Base-by-base conservation (phyloP, 1,284 basidiomycete genomes). In the Trametes polyzona region DNA sequence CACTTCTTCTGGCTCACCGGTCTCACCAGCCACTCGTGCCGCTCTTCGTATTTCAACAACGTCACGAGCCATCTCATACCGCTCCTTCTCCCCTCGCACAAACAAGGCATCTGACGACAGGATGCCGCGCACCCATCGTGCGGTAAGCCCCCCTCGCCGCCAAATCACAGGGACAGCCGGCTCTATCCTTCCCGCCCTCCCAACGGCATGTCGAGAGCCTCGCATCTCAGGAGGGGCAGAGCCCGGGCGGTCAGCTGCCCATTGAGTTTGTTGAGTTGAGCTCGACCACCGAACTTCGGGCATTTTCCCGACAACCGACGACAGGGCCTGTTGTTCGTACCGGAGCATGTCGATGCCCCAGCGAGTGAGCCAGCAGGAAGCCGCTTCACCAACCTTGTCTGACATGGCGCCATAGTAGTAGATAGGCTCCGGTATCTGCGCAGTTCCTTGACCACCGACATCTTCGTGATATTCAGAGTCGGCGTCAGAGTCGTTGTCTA, bases 351-450 rank as follows among this genome's bases (percentile, higher is more conserved):
- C 94, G 17, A 76, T 72, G 0, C 89, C 93, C 94, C 95, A 97
- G 33, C 92, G 81, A 0, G 88, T 81, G 11, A 96, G 79, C 94
- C 95, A 98, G 71, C 91, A 94, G 4, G 86, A 84, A 63, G 89
- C 90, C 0, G 93, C 90, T 73, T 96, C 93, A 24, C 95, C 95
- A 59, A 97, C 92, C 75, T 94, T 95, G 73, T 95, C 86, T 0
- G 91, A 92, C 4, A 93, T 80, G 21, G 84, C 79, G 21, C 95
- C 95, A 68, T 95, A 95, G 68, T 88, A 85, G 66, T 85, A 88
- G 57, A 71, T 67, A 37, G 71, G 68, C 33, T 64, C 64, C 24
- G 46, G 23, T 10, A 14, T 49, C 47, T 49, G 37, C 6, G 41
- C 27, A 6, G n/a, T n/a, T 42, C 57, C 16, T 37, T 47, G 14